These are phyloP conservation scores for Saturnispora ahearnii DNA, from an alignment of 805 yeast genomes.

Conservation along the genomic window DNA sequence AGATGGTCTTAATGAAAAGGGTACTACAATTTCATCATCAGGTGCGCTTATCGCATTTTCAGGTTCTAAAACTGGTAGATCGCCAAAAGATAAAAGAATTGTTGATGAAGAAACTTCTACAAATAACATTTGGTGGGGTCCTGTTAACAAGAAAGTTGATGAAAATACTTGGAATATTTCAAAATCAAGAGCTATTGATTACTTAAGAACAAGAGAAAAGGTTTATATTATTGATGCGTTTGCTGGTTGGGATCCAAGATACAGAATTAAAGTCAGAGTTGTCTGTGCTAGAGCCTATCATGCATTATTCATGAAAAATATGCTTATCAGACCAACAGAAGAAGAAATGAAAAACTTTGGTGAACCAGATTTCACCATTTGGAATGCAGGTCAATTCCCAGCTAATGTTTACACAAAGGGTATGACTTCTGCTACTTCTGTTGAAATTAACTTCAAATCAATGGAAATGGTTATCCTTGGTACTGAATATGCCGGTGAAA, in stretches of 20 bases:
- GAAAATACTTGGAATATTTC: slow-evolving; percentile 93
- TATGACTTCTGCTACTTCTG: slow-evolving; percentile 93
- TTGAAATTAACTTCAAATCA: slow-evolving; percentile 90
- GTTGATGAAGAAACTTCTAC: slow-evolving; percentile 87
- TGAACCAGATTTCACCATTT: slow-evolving; percentile 95
- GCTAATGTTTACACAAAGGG: slow-evolving; percentile 95
- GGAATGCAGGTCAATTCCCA: slow-evolving; percentile 98
- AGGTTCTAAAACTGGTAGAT: slow-evolving; percentile 94
- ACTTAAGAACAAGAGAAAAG: slow-evolving; percentile 90
- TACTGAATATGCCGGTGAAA: slow-evolving; percentile 98
- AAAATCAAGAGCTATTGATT: slow-evolving; percentile 93
- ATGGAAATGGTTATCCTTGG: slow-evolving; percentile 99
- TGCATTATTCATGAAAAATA: slow-evolving; percentile 95
- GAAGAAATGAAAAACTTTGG: slow-evolving; percentile 87
- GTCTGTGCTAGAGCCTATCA: slow-evolving; percentile 98
- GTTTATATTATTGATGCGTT: slow-evolving; percentile 91
- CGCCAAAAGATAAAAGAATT: slow-evolving; percentile 96
- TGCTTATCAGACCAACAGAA: slow-evolving; percentile 90
- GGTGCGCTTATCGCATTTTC: slow-evolving; percentile 96
- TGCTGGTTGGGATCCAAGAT: slow-evolving; percentile 99
- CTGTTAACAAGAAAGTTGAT: slow-evolving; percentile 90
- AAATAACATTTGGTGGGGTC: slow-evolving; percentile 97
- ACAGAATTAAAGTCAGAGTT: slow-evolving; percentile 90
- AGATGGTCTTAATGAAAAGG: slow-evolving; percentile 84
- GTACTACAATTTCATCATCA: slow-evolving; percentile 83